Base-by-base conservation (phyloP, 371 early-diverging fungal genomes). In the Smittium culicis region DNA sequence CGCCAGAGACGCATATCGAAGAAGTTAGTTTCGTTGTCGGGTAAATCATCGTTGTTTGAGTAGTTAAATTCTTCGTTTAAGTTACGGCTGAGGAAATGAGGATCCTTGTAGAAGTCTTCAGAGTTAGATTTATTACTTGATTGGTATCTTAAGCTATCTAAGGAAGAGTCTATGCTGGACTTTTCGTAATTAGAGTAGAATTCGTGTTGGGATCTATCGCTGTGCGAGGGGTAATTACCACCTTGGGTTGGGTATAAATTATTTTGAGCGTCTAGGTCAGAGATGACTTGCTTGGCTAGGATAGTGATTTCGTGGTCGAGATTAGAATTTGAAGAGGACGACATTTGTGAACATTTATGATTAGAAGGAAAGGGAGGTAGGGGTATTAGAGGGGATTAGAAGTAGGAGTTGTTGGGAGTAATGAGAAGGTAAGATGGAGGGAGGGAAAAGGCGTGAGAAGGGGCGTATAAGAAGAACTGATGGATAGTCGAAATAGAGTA, bases 1-100 rank as follows among this genome's bases (percentile, higher is more conserved):
- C 73, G 75, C 76, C 76, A 76, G 16, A 71, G 66, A 35, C 67
- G 69, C 5, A 61, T 64, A 1, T 67, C 76, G 29, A 76, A 76
- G 34, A 75, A 75, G 54, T 74, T 72, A 1, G 75, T 67, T 34
- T 71, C n/a, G n/a, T 27, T 24, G 5, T 35, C 63, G 33, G 45
- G 45, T 11, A 45, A 20, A 45, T 45, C 45, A 45, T 45, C 45
- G 45, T 45, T 45, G 20, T 45, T 45, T 11, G 45, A 5, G 20
- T 11, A 45, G 45, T 45, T 45, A 45, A 45, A 45, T 20, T 45
- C 45, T 5, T 45, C 45, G 45, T 5, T 45, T 45, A 45, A 20
- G 45, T 45, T 45, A 11, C 45, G 45, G 20, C 45, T 45, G 45
- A 45, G 45, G 45, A 45, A 45, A 11, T 45, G 45, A 45, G 11